Evolutionary conservation across 768 basidiomycete genomes (phyloP), one percentile per base, ranked within the genome.

Genomic region (Leccinum barrowsii): DNA sequence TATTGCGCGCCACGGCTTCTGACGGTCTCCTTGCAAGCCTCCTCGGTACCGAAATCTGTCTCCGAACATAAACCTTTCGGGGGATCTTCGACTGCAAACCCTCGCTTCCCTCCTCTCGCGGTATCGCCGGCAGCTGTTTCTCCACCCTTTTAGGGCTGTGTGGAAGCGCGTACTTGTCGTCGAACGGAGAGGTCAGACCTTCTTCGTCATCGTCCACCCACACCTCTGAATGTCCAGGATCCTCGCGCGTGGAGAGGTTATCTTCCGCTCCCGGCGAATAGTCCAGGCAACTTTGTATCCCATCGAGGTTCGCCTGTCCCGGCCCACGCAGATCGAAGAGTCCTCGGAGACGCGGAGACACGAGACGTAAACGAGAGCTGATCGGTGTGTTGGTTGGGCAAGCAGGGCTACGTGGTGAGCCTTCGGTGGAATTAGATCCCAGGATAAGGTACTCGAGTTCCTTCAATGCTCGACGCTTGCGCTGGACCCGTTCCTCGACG

Each of bases 321-420:
- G 70, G 70, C 19, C 70, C 70, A 15, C 28, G 67, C 8, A 70
- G 32, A 48, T 71, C 72, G 40, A 72, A 73, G 54, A 72, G 65
- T 10, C 72, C 72, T 13, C 63, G 70, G 44, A 71, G 70, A 42
- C 70, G 70, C 28, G 72, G 72, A 8, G 72, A 63, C 17, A 62
- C 35, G 8, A 50, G 40, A 24, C 52, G 57, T 17, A 69, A 50
- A 19, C 61, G 62, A 50, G 61, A 50, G 37, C 44, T 24, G 24
- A 58, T 52, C 0, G 71, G 71, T 2, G 69, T 71, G 44, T 71
- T 68, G 51, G 52, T 12, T 7, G 68, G 64, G 32, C 64, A 69
- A 15, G 49, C 54, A 8, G 67, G 66, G 37, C 57, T 59, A 28
- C 52, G n/a, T 3, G 59, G 62, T 7, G 69, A 66, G 7, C 47